Conservation (phyloP, 2,329 filamentous ascomycete genomes). For the Verticillium klebahnii region DNA sequence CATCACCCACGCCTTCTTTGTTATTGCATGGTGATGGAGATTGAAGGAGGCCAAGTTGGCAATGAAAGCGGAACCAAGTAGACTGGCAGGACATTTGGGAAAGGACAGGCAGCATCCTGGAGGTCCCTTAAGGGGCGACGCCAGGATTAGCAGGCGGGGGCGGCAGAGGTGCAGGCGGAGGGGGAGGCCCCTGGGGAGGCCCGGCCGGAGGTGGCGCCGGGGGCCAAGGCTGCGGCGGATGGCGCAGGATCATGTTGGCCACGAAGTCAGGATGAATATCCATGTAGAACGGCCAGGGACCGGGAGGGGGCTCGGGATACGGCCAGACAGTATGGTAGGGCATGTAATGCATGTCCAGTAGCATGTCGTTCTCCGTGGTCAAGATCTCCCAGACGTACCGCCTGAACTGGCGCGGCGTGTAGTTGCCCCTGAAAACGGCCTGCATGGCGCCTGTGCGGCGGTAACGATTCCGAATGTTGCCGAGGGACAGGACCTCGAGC, state of each 20-base stretch:
- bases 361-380: background rate
- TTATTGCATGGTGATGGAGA: too few relatives aligned
- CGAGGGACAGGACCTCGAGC: background rate
- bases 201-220: background rate
- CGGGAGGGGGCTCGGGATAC: background rate
- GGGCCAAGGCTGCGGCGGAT: background rate
- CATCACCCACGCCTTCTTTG: too few relatives aligned
- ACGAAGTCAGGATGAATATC: too few relatives aligned
- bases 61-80: too few relatives aligned
- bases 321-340: background rate
- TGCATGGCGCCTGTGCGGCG: background rate
- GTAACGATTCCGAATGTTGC: background rate
- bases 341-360: background rate
- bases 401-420: background rate
- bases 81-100: too few relatives aligned
- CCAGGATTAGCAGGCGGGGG: background rate
- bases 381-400: background rate
- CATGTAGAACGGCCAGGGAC: background rate
- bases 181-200: background rate
- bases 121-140: constrained; percentile 8
- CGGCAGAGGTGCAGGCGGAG: background rate
- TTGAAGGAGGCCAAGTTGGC: too few relatives aligned
- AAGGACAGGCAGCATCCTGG: too few relatives aligned
- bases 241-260: background rate
- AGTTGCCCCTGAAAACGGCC: background rate